Evolutionary conservation across 1,284 basidiomycete species (phyloP).

Genomic region (Hortiboletus rubellus): DNA sequence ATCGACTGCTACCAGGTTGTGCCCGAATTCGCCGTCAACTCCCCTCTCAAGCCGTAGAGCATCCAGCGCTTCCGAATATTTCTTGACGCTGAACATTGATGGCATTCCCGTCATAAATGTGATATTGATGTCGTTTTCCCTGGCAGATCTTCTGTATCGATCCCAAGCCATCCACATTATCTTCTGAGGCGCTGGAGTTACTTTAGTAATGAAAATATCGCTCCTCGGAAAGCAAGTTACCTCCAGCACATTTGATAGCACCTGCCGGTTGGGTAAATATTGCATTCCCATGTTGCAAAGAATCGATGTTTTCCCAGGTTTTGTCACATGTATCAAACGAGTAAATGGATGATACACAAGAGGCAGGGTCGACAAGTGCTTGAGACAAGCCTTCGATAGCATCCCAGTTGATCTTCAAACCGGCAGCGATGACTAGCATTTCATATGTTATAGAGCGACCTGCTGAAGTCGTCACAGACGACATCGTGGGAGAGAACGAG

Average conservation of each 20-base stretch:
- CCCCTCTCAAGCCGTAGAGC: conserved; percentile 77
- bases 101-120: conserved; percentile 94
- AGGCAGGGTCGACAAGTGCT: conserved; percentile 75
- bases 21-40: conserved; percentile 78
- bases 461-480: conserved; percentile 68
- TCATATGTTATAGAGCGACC: conserved; percentile 84
- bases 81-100: conserved; percentile 89
- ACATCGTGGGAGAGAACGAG: conserved; percentile 74
- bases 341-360: conserved; percentile 94
- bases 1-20: conserved; percentile 83
- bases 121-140: conserved; percentile 62
- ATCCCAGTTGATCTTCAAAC: conserved; percentile 84
- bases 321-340: conserved; percentile 87
- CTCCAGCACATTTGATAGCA: conserved; percentile 93
- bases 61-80: conserved; percentile 89
- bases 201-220: conserved; percentile 2
- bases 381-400: conserved; percentile 75
- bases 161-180: conserved; percentile 97
- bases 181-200: conserved; percentile 76
- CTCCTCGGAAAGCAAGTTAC: conserved; percentile 38
- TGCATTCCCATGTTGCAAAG: conserved; percentile 76
- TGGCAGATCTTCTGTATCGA: conserved; percentile 58
- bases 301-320: conserved; percentile 79
- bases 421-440: conserved; percentile 85
- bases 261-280: conserved; percentile 98